Base-by-base conservation (phyloP, 139 green algal species). In the Chlorella sp. region DNA sequence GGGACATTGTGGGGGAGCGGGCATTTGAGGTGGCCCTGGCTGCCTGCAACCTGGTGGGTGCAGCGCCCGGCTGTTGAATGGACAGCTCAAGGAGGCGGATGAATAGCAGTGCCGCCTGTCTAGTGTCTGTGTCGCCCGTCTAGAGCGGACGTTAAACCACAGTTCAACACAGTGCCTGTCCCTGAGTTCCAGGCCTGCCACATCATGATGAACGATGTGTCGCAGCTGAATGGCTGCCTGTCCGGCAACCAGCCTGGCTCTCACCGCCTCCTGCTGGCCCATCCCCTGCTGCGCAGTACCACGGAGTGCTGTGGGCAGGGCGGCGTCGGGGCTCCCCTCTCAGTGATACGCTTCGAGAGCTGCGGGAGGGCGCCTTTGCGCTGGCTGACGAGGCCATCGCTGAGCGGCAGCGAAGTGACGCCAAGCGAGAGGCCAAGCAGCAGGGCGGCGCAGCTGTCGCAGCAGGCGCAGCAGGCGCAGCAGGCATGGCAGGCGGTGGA, bases 21-120 rank as follows among this genome's bases (percentile, higher is more conserved):
- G 79, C 79, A 19, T 84, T 84, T 30, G 79, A 84, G 64, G 79
- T 76, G 64, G 79, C 79, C 13, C 79, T 67, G 19, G 79, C 79
- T 1, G 79, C 79, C 43, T 84, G 79, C 79, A 76, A 76, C 64
- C 79, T 84, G 51, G 51, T 60, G 51, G 51, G 51, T 60, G 51
- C 2, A 26, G 51, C 11, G 46, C 8, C 46, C 11, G 46, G 8
- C 11, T 7, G 7, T 7, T 54, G 7, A 11, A 7, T 54, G 46
- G 46, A 54, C 46, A 17, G 8, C 8, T n/a, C n/a, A n/a, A n/a
- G n/a, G n/a, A n/a, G n/a, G n/a, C n/a, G n/a, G n/a, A n/a, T n/a
- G n/a, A n/a, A n/a, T n/a, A n/a, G n/a, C n/a, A n/a, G n/a, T n/a
- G n/a, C n/a, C n/a, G n/a, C n/a, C n/a, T n/a, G n/a, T n/a, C n/a